Conservation (phyloP, 2,329 filamentous ascomycete genomes). For the Botrytis sinoallii region DNA sequence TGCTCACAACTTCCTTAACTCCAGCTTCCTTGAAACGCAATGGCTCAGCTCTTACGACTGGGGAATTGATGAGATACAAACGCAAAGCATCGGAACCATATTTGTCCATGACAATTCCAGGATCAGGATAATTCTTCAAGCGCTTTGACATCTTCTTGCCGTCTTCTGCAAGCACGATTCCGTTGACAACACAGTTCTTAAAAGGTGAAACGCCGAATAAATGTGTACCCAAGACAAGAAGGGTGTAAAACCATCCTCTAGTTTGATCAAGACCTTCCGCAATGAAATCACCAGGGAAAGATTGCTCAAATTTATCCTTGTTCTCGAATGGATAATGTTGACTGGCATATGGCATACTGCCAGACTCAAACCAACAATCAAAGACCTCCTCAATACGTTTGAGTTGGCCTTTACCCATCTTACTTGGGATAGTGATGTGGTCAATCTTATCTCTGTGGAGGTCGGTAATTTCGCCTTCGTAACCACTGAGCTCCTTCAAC, state of each 20-base stretch:
- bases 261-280: conserved; percentile 93
- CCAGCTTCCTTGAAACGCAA: conserved; percentile 87
- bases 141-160: conserved; percentile 99
- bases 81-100: conserved; percentile 91
- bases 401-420: conserved; percentile 79
- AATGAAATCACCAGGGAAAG: conserved; percentile 91
- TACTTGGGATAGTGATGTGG: conserved; percentile 88
- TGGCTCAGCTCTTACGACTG: conserved; percentile 87
- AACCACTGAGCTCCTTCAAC: conserved; percentile 82
- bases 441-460: conserved; percentile 93
- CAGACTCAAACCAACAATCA: conserved; percentile 96
- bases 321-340: conserved; percentile 93
- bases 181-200: conserved; percentile 95
- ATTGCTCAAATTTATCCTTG: conserved; percentile 72
- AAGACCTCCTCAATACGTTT: conserved; percentile 84
- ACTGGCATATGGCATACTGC: conserved; percentile 91
- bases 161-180: conserved; percentile 88
- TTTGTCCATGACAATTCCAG: conserved; percentile 74
- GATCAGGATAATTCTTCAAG: conserved; percentile 93
- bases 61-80: conserved; percentile 95
- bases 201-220: conserved; percentile 83
- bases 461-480: conserved; percentile 75
- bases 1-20: conserved; percentile 92
- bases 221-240: conserved; percentile 83
- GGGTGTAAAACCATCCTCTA: conserved; percentile 93